These are phyloP conservation scores for Tritrichomonas foetus DNA, from an alignment of 208 protist genomes.

Conservation along the genomic window DNA sequence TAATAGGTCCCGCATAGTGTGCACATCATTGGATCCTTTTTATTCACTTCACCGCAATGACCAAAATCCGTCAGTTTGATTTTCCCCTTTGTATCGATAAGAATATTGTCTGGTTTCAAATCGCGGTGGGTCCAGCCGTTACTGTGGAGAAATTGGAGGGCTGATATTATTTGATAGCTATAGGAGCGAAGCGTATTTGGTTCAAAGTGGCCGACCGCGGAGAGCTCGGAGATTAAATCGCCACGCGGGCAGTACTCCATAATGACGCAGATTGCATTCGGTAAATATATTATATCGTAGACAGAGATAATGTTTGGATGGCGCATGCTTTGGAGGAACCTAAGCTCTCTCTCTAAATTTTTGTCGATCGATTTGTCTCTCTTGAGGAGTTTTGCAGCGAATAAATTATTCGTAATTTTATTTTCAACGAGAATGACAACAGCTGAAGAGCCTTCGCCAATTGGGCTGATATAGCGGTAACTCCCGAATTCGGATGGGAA, in stretches of 20 bases:
- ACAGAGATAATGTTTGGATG: background rate
- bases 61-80: too few species aligned
- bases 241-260: background rate
- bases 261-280: background rate
- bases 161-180: too few species aligned
- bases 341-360: background rate
- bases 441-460: background rate
- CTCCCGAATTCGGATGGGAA: background rate
- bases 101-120: too few species aligned
- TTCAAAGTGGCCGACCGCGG: background rate
- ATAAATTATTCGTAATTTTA: background rate
- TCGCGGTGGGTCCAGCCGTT: too few species aligned
- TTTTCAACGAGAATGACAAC: background rate
- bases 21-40: too few species aligned
- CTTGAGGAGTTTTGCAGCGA: background rate
- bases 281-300: background rate
- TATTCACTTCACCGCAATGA: too few species aligned
- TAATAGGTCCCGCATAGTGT: too few species aligned
- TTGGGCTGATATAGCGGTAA: background rate
- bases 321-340: background rate
- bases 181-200: too few species aligned
- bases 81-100: too few species aligned
- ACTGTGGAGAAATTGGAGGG: too few species aligned
- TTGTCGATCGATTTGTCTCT: too few species aligned
- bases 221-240: background rate